Evolutionary conservation across 2,329 filamentous ascomycete genomes (phyloP).

Genomic region (Helotiales sp.): DNA sequence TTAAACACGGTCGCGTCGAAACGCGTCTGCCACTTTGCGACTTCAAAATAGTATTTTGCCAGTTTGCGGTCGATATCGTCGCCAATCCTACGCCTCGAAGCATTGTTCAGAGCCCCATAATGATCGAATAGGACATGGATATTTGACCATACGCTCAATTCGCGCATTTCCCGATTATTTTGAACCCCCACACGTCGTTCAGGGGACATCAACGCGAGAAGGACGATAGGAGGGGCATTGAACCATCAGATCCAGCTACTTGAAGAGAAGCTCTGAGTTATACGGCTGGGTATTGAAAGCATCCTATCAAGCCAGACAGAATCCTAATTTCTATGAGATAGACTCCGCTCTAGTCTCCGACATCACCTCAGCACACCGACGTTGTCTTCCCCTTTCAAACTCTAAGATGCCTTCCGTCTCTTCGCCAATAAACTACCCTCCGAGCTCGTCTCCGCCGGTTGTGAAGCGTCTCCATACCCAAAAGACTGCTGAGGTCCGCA

Average conservation of each 20-base stretch:
- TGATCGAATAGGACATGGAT: too few species aligned
- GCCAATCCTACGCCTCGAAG: constrained; percentile 24
- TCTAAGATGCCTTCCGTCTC: constrained; percentile 58
- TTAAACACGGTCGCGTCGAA: background rate
- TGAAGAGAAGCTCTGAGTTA: constrained; percentile 49
- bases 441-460: constrained; percentile 30
- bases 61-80: constrained; percentile 6
- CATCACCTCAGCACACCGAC: background rate
- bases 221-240: constrained; percentile 48
- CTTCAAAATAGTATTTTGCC: background rate
- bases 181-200: constrained; percentile 43
- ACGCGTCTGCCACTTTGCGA: too few species aligned
- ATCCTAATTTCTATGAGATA: constrained; percentile 24
- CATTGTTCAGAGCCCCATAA: constrained; percentile 27
- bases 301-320: background rate
- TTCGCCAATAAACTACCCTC: constrained; percentile 50
- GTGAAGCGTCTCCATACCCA: constrained; percentile 41
- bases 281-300: constrained; percentile 30
- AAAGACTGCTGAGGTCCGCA: constrained; percentile 34
- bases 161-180: constrained; percentile 46
- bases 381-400: constrained; percentile 31
- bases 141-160: constrained; percentile 14
- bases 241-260: constrained; percentile 49
- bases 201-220: constrained; percentile 42
- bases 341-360: too few species aligned